phyloP scores from a whole-genome alignment of 257 asterid genomes.

The Parsonsia alboflavescens region DNA sequence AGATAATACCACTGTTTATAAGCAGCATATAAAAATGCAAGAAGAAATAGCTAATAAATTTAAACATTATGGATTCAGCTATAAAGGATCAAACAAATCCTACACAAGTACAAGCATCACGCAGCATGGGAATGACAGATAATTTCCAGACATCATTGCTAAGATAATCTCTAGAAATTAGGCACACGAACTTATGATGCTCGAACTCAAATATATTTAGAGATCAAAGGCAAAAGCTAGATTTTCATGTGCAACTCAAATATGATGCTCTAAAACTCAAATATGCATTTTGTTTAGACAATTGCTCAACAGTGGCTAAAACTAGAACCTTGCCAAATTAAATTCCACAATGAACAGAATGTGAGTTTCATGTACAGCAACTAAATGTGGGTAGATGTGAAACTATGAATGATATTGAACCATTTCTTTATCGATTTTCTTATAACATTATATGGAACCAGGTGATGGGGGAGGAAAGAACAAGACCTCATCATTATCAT shows the following conservation, averaged over 20 bases:
- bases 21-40: neutral
- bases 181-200: neutral
- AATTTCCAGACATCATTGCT: neutral
- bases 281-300: neutral
- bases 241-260: neutral
- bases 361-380: neutral
- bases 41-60: neutral
- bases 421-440: neutral
- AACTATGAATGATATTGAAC: neutral
- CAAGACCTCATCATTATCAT: constrained; percentile 68
- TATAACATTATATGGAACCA: neutral
- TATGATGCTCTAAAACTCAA: neutral
- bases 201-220: neutral
- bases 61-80: neutral
- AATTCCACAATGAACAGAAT: neutral
- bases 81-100: neutral
- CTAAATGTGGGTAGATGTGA: neutral
- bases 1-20: neutral
- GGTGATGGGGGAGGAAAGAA: constrained; percentile 5
- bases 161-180: neutral
- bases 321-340: neutral
- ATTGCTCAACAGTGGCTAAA: neutral
- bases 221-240: neutral
- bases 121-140: neutral
- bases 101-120: neutral